These are phyloP conservation scores for Suhomyces prunicola DNA, from an alignment of 805 yeast genomes.

Conservation along the genomic window DNA sequence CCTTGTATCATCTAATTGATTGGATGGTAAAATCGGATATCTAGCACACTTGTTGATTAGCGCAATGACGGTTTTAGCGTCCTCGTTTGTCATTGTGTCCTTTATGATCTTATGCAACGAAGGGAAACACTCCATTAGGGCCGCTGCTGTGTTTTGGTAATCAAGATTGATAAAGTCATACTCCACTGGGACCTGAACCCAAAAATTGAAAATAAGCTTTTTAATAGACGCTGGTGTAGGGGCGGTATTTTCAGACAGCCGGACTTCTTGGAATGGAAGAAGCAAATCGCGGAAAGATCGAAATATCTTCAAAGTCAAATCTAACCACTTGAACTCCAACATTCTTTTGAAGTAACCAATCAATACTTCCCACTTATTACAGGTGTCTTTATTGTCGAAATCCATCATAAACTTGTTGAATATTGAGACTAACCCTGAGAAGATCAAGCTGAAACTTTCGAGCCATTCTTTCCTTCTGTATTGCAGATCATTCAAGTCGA, in stretches of 20 bases:
- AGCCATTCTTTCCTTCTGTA: conserved; percentile 43
- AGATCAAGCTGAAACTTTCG: conserved; percentile 59
- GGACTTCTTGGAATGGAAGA: conserved; percentile 20
- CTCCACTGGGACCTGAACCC: conserved; percentile 42
- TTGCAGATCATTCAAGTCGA: conserved; percentile 19
- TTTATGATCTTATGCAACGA: conserved; percentile 39
- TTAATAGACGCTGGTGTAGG: conserved; percentile 15
- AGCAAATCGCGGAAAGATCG: conserved; percentile 50
- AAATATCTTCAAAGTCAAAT: conserved; percentile 54
- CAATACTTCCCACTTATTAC: conserved; percentile 54
- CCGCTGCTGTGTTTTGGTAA: conserved; percentile 63
- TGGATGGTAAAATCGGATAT: conserved; percentile 68
- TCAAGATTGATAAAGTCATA: conserved; percentile 39
- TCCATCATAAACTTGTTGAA: conserved; percentile 50
- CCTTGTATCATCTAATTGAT: conserved; percentile 46
- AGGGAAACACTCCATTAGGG: conserved; percentile 53
- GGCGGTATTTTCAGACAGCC: conserved; percentile 1
- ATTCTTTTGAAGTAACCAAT: conserved; percentile 46
- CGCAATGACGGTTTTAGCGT: conserved; percentile 50
- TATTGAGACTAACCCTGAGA: conserved; percentile 65
- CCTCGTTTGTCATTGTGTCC: conserved; percentile 27
- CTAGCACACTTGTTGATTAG: conserved; percentile 63
- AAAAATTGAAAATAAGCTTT: conserved; percentile 47
- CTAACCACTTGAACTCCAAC: conserved; percentile 42
- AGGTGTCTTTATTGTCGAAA: conserved; percentile 19